Base-by-base conservation (phyloP, 139 green algal genomes). In the Medakamo hakoo region DNA sequence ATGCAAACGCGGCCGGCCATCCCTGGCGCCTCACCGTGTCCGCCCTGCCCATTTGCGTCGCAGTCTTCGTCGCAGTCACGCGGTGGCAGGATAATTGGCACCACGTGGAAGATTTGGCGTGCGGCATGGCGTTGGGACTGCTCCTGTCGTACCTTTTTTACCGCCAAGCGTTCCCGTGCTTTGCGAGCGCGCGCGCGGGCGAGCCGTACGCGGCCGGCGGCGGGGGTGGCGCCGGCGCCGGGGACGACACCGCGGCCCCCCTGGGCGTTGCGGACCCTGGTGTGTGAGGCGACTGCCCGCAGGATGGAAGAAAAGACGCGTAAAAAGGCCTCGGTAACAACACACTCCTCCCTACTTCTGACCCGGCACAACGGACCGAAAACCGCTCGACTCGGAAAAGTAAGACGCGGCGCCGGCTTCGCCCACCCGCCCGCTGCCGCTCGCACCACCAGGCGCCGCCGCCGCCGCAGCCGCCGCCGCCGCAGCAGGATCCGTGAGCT, bases 391-490 rank as follows among this genome's bases (percentile, higher is more conserved):
- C 59, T 92, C 81, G 19, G 76, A 88, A 70, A 96, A 96, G 68
- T 96, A 97, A 4, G 72, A 84, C 74, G 94, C 82, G 28, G 84
- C 90, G 59, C 88, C 92, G 49, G 64, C 68, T n/a, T n/a, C n/a
- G n/a, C n/a, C n/a, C n/a, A n/a, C n/a, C n/a, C n/a, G n/a, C n/a
- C 22, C 70, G 65, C 59, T 73, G 49, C 25, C 40, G 60, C 18
- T 84, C 16, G 9, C 40, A 52, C 40, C 40, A 16, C 40, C 9
- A 9, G 40, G 9, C 40, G 40, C 40, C 9, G 9, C 40, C 9
- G 40, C 74, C 32, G 69, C 61, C 27, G 73, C 30, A 5, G 63
- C 68, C 30, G 70, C 56, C 57, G 55, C 40, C 23, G 25, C 57
- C 0, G 69, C 63, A 4, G 75, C 64, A 0, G 87, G 88, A 68